These are phyloP conservation scores for Rhodamnia argentea DNA, from an alignment of 345 rosid genomes.

Conservation along the genomic window DNA sequence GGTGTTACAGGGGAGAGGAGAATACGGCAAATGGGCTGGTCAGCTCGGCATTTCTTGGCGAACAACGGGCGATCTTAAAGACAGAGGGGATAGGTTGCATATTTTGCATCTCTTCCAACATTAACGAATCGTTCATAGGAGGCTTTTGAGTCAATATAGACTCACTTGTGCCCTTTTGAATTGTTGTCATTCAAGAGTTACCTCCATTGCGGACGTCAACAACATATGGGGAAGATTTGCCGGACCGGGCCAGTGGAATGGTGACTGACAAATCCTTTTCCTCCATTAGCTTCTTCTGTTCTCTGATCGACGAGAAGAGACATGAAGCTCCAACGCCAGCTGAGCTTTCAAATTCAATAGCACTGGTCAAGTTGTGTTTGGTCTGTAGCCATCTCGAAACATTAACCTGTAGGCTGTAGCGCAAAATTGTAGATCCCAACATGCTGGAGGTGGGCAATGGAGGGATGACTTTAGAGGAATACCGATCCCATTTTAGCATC, in stretches of 20 bases:
- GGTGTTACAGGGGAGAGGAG: conserved; percentile 30
- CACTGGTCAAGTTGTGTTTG: neutral
- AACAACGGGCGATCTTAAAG: conserved; percentile 43
- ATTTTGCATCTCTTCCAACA: neutral
- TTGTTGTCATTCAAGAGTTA: conserved; percentile 29
- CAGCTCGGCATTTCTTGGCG: conserved; percentile 44
- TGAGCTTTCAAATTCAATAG: neutral
- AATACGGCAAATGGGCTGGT: conserved; percentile 50
- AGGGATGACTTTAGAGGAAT: conserved; percentile 45
- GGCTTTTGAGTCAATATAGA: neutral
- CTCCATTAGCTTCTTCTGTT: neutral
- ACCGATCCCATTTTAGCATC: conserved; percentile 38
- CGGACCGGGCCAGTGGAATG: conserved; percentile 57
- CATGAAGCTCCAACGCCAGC: neutral
- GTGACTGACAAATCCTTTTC: conserved; percentile 5
- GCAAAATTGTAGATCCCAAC: conserved; percentile 32
- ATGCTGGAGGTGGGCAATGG: conserved; percentile 67
- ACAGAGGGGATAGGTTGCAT: conserved; percentile 29
- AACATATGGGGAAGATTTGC: conserved; percentile 48
- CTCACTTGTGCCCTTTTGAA: neutral
- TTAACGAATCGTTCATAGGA: neutral
- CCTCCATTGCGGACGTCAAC: conserved; percentile 29
- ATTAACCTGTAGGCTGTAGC: neutral
- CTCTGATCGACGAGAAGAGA: neutral
- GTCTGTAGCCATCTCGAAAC: neutral